A percentile compares a stretch with the other conserved stretches of the same genome.
Evolutionary conservation across 2,329 filamentous ascomycete genomes (phyloP).

Genomic region (Fusarium pseudocircinatum): DNA sequence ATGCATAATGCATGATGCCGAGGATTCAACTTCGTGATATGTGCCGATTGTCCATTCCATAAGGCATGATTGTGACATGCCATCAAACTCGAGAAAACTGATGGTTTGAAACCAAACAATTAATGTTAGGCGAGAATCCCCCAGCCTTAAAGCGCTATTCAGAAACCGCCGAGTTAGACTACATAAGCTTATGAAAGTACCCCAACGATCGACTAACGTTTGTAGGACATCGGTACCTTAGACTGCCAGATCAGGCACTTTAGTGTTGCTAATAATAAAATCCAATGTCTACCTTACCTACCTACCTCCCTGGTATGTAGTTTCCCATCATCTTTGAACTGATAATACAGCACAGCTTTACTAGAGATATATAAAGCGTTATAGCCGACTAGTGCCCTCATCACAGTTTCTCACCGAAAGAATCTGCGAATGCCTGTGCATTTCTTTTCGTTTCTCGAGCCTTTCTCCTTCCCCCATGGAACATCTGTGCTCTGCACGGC

Average conservation of each 20-base stretch:
- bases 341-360: not conserved
- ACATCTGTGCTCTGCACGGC: slow-evolving; percentile 42
- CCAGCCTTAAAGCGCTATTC: not conserved
- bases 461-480: slow-evolving; percentile 49
- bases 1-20: slow-evolving; percentile 5
- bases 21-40: slow-evolving; percentile 8
- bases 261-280: not conserved
- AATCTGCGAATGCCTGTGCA: slow-evolving; percentile 55
- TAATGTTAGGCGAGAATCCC: not conserved
- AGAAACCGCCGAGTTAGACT: not conserved
- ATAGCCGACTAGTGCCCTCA: not conserved
- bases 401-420: slow-evolving; percentile 50
- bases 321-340: not conserved
- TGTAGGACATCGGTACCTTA: not conserved
- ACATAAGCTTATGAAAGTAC: not conserved
- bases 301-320: not conserved
- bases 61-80: not conserved
- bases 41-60: not conserved
- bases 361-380: slow-evolving; percentile 6
- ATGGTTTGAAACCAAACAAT: not conserved
- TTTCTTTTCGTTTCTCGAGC: slow-evolving; percentile 1
- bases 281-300: not conserved
- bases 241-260: not conserved
- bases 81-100: not conserved
- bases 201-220: not conserved